Evolutionary conservation across 169 alveolate genomes (phyloP).

Genomic region (Eimeria zaria): DNA sequence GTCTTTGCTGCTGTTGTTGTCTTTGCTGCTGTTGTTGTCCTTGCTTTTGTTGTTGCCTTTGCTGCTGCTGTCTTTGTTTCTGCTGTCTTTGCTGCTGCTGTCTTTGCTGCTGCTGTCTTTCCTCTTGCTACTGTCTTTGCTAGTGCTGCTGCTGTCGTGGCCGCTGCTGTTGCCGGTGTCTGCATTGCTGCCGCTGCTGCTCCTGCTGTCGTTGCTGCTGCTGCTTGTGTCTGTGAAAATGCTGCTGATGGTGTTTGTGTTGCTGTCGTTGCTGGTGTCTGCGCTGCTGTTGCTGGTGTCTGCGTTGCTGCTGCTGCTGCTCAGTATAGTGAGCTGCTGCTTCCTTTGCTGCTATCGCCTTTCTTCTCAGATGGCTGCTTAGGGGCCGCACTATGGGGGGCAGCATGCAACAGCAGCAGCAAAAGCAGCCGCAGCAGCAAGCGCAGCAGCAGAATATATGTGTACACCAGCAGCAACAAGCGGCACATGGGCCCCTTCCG

Average conservation of each 20-base stretch:
- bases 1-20: no score
- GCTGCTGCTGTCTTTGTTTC: not conserved
- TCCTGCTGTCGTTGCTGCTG: not conserved
- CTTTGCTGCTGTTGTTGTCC: not conserved
- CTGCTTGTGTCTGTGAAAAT: no score
- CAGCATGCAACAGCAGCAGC: conserved; percentile 21
- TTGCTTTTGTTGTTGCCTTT: not conserved
- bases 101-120: not conserved
- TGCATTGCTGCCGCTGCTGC: no score
- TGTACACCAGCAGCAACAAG: conserved; percentile 11
- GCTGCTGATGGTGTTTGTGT: no score
- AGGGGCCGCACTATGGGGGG: not conserved
- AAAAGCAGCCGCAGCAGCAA: conserved; percentile 43
- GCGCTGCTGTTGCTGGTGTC: no score
- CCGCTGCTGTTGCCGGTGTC: no score
- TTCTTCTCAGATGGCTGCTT: conserved; percentile 1
- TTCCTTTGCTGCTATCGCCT: not conserved
- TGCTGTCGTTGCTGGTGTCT: no score
- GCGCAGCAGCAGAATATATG: not conserved
- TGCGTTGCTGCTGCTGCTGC: conserved; percentile 42
- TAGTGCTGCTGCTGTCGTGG: not conserved
- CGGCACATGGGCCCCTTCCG: not conserved
- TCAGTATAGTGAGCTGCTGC: not conserved
- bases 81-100: conserved; percentile 27
- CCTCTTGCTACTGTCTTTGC: no score